Evolutionary conservation across 2,329 filamentous ascomycete genomes (phyloP).

Genomic region (Sclerotinia borealis): DNA sequence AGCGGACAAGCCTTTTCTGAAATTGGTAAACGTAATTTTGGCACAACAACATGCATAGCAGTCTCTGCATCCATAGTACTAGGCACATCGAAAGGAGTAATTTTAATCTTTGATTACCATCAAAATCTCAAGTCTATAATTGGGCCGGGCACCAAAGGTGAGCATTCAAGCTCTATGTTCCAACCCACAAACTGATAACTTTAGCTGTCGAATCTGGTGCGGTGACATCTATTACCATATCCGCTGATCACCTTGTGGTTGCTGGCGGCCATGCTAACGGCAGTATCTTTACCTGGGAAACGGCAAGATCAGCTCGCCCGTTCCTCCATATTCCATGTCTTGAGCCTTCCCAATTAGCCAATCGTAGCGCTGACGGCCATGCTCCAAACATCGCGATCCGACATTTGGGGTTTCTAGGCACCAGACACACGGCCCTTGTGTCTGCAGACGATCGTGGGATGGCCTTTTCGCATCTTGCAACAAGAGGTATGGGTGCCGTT

Average conservation of each 20-base stretch:
- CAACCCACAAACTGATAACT: not conserved
- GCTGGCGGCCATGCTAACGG: constrained; percentile 86
- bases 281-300: constrained; percentile 96
- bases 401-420: constrained; percentile 92
- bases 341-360: constrained; percentile 56
- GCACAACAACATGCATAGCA: constrained; percentile 79
- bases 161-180: constrained; percentile 20
- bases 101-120: constrained; percentile 95
- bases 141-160: constrained; percentile 85
- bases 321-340: constrained; percentile 83
- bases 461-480: constrained; percentile 96
- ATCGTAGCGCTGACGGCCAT: constrained; percentile 74
- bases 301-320: constrained; percentile 70
- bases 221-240: constrained; percentile 81
- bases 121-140: constrained; percentile 93
- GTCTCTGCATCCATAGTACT: constrained; percentile 84
- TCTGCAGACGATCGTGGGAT: constrained; percentile 93
- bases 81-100: constrained; percentile 89
- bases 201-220: constrained; percentile 83
- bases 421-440: constrained; percentile 85
- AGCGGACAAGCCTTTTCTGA: constrained; percentile 89
- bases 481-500: constrained; percentile 79
- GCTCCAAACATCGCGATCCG: constrained; percentile 70
- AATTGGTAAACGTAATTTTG: constrained; percentile 85
- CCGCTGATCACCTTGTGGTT: constrained; percentile 87